Evolutionary conservation across 768 basidiomycete species (phyloP).

Genomic region (Lyophyllum decastes): DNA sequence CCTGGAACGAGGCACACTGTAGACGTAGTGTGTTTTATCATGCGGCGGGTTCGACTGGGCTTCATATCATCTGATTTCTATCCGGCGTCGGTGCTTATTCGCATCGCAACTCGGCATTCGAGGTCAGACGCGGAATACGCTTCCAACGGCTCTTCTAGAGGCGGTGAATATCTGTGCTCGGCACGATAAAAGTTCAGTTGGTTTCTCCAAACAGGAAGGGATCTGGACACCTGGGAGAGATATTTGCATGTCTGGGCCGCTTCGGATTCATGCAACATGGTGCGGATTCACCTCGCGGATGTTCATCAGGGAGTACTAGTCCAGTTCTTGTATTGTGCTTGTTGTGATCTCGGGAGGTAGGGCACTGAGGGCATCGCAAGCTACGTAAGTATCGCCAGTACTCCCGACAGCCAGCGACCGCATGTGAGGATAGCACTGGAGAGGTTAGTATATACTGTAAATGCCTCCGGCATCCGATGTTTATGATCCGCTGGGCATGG

Average conservation of each 20-base stretch:
- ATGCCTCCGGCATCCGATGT: no score
- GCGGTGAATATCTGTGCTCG: not conserved
- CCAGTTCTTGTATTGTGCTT: slow-evolving; percentile 3
- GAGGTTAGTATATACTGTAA: no score
- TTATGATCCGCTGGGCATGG: no score
- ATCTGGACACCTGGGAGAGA: slow-evolving; percentile 1
- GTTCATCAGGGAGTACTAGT: slow-evolving; percentile 12
- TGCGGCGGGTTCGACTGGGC: not conserved
- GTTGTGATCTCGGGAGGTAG: not conserved
- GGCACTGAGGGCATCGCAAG: not conserved
- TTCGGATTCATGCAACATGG: no score
- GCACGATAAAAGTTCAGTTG: slow-evolving; percentile 1
- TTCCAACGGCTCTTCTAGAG: slow-evolving; percentile 5
- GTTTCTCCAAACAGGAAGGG: slow-evolving; percentile 4
- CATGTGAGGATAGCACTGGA: no score
- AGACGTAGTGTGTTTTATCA: not conserved
- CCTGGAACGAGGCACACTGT: slow-evolving; percentile 8
- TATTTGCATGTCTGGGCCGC: slow-evolving; percentile 2
- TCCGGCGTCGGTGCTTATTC: slow-evolving; percentile 10
- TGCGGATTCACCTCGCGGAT: slow-evolving; percentile 4
- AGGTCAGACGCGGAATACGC: slow-evolving; percentile 3
- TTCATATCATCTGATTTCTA: slow-evolving; percentile 4
- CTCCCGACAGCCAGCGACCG: no score
- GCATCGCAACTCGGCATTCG: slow-evolving; percentile 4
- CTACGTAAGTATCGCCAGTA: no score